Percentiles rank a stretch among this genome's conserved stretches.
phyloP scores from a whole-genome alignment of 73 alveolate genomes.

The Tetrahymena malaccensis region DNA sequence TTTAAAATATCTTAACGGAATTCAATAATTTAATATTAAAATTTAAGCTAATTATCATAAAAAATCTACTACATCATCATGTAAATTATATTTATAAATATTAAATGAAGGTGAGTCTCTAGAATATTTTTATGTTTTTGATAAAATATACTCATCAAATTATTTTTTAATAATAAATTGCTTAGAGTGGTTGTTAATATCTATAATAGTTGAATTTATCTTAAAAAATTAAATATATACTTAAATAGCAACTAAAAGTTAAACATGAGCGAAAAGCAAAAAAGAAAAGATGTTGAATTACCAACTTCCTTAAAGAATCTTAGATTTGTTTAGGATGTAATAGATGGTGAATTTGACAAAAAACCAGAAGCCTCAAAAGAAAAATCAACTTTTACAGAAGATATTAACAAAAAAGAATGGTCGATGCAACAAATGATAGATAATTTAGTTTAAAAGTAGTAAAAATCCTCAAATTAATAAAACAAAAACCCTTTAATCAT shows the following conservation, averaged over 20 bases:
- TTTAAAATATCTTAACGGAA: too few relatives aligned
- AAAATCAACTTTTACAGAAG: background rate
- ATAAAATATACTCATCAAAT: too few relatives aligned
- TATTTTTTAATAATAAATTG: background rate
- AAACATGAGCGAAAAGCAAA: background rate
- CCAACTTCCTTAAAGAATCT: background rate
- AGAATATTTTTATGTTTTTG: too few relatives aligned
- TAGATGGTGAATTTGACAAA: background rate
- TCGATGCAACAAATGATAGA: background rate
- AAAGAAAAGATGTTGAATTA: background rate
- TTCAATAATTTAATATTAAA: too few relatives aligned
- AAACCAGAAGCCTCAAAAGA: background rate
- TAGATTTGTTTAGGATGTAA: background rate
- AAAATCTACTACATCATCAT: too few relatives aligned
- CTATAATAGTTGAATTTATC: background rate
- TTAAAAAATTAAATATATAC: background rate
- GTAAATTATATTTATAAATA: too few relatives aligned
- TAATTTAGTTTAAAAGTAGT: background rate
- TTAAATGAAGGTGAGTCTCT: too few relatives aligned
- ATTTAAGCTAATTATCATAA: too few relatives aligned
- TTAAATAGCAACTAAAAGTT: background rate
- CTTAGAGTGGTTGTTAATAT: background rate
- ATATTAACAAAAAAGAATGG: background rate
- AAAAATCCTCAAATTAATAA: background rate
- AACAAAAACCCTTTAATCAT: background rate